These are phyloP conservation scores for Phytophthora idaei DNA, from an alignment of 352 stramenopile genomes.

Conservation along the genomic window DNA sequence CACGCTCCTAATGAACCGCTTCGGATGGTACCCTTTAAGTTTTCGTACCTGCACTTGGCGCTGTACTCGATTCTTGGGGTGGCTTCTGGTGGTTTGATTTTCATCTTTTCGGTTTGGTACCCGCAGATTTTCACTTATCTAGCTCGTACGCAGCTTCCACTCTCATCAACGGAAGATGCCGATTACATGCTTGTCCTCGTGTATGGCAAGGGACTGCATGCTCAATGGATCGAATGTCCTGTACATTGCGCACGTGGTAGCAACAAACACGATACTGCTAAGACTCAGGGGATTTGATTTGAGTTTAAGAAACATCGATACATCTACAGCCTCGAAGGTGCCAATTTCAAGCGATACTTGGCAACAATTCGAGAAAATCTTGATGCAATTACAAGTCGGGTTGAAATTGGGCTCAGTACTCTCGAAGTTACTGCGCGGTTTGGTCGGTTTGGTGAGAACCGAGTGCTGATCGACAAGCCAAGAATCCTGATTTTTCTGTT, in stretches of 20 bases:
- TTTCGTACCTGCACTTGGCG: slow-evolving; percentile 42
- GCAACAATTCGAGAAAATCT: slow-evolving; percentile 49
- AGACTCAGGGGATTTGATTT: slow-evolving; percentile 54
- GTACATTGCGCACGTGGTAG: slow-evolving; percentile 23
- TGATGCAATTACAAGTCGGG: slow-evolving; percentile 24
- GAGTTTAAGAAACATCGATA: slow-evolving; percentile 81
- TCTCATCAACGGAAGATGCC: slow-evolving; percentile 37
- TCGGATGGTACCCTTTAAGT: slow-evolving; percentile 47
- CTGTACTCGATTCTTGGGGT: slow-evolving; percentile 47
- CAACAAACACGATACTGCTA: not conserved
- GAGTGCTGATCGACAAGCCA: slow-evolving; percentile 51
- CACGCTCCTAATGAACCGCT: slow-evolving; percentile 53
- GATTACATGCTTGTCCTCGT: slow-evolving; percentile 57
- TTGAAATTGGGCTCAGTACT: slow-evolving; percentile 36
- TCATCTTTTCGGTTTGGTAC: slow-evolving; percentile 62
- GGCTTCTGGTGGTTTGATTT: slow-evolving; percentile 35
- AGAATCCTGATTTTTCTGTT: slow-evolving; percentile 52
- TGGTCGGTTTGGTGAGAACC: slow-evolving; percentile 54
- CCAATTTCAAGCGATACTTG: slow-evolving; percentile 61
- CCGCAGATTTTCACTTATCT: slow-evolving; percentile 67
- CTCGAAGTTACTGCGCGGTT: slow-evolving; percentile 19
- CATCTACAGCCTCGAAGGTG: slow-evolving; percentile 54
- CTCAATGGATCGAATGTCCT: slow-evolving; percentile 47
- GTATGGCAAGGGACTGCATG: slow-evolving; percentile 43
- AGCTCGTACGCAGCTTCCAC: slow-evolving; percentile 44